Base-by-base conservation (phyloP, 495 filamentous ascomycete species). In the Geoglossum glabrum region DNA sequence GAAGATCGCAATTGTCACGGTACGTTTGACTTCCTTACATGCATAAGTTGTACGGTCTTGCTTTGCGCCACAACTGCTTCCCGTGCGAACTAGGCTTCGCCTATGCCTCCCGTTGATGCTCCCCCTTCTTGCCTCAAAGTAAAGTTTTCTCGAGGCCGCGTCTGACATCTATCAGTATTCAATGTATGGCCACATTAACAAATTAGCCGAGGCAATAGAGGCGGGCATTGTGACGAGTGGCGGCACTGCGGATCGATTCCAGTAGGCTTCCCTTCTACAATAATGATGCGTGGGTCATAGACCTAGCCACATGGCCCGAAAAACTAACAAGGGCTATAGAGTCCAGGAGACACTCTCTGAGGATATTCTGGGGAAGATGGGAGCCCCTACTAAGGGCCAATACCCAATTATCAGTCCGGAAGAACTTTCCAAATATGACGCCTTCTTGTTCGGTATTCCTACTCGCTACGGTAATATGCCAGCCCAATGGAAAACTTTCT, bases 401-500 rank as follows among this genome's bases (percentile, higher is more conserved):
- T 73, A 87, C 70, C 81, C 87, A 34, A 67, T 82, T 56, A 72
- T 83, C 64, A 79, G 84, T 66, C 81, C 87, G 25, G 66, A 73
- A 5, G 73, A 69, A 13, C 80, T 96, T n/a, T 75, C 79, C 61
- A 58, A 78, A 57, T 96, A 92, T 73, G 89, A 97, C 67, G 92
- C 75, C 67, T 82, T 99, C 72, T 82, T 99, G 38, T 78, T 99
- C 61, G 93, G 93, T 64, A 89, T 99, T 70, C 92, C 92, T 31
- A 99, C 92, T n/a, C 83, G 92, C 58, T 99, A 86, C 74, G 92
- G 92, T 69, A 99, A 95, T 80, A 94, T 95, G 78, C 90, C 92
- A 43, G 89, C 84, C 28, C 92, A 98, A 73, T 97, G 85, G 85
- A 96, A 90, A 77, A 68, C 80, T 46, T 93, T 89, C 78, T 89